phyloP scores from a whole-genome alignment of 768 basidiomycete genomes.

The Nevesoporus exiguus region DNA sequence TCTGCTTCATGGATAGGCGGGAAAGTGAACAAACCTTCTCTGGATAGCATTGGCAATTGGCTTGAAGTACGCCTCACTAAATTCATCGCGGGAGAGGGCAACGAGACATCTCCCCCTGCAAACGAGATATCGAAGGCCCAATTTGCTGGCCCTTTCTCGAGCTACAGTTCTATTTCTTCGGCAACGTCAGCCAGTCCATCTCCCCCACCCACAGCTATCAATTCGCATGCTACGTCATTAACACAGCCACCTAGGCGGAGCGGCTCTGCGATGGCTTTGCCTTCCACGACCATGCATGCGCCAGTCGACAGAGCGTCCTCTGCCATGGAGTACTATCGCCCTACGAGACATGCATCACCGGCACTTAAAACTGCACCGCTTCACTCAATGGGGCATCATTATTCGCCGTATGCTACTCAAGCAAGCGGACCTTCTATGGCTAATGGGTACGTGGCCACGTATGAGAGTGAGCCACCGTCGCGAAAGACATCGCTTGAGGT shows the following conservation, averaged over 20 bases:
- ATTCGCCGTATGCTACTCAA: slow-evolving; percentile 30
- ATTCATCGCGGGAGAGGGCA: slow-evolving; percentile 91
- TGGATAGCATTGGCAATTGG: slow-evolving; percentile 90
- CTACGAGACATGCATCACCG: slow-evolving; percentile 49
- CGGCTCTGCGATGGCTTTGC: slow-evolving; percentile 66
- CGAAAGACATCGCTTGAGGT: slow-evolving; percentile 32
- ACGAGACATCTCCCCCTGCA: slow-evolving; percentile 40
- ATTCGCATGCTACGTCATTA: slow-evolving; percentile 32
- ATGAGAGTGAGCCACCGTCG: slow-evolving; percentile 31
- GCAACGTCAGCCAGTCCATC: slow-evolving; percentile 74
- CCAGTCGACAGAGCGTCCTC: slow-evolving; percentile 73
- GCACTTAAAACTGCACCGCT: slow-evolving; percentile 53
- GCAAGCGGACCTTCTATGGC: slow-evolving; percentile 25
- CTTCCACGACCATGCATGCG: slow-evolving; percentile 43
- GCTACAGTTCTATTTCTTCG: slow-evolving; percentile 90
- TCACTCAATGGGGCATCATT: slow-evolving; percentile 31
- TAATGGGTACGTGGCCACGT: slow-evolving; percentile 38
- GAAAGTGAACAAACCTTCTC: slow-evolving; percentile 86
- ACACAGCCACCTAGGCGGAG: slow-evolving; percentile 51
- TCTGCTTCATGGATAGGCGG: slow-evolving; percentile 79
- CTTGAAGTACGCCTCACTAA: slow-evolving; percentile 90
- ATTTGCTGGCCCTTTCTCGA: slow-evolving; percentile 81
- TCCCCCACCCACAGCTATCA: slow-evolving; percentile 57
- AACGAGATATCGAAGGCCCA: slow-evolving; percentile 34
- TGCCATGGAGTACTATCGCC: slow-evolving; percentile 68